These are phyloP conservation scores for Byssothecium circinans DNA, from an alignment of 2,329 filamentous ascomycete species.

Conservation along the genomic window DNA sequence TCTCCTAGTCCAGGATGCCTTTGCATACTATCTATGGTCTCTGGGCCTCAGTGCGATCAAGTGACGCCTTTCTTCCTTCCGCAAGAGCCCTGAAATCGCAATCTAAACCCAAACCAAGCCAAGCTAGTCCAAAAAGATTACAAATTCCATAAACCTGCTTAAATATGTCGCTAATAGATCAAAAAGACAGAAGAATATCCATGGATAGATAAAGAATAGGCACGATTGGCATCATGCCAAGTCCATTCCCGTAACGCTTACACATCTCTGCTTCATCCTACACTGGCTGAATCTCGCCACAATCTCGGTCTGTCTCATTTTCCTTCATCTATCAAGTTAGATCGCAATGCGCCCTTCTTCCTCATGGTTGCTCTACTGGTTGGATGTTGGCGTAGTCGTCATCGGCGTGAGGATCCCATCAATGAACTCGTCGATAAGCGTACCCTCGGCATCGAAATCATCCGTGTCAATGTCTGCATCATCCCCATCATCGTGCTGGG, in stretches of 20 bases:
- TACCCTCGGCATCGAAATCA: slow-evolving; percentile 26
- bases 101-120: no score
- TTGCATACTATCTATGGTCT: no score
- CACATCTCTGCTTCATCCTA: neutral
- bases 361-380: neutral
- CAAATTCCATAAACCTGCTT: neutral
- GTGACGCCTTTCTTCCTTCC: no score
- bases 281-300: neutral
- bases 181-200: neutral
- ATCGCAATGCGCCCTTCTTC: no score
- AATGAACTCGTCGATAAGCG: slow-evolving; percentile 29
- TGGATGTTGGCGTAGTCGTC: slow-evolving; percentile 8
- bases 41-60: no score
- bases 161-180: neutral
- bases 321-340: no score
- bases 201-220: neutral
- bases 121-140: no score
- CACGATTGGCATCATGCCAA: neutral
- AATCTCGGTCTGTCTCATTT: neutral
- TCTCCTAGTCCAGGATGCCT: no score
- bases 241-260: neutral
- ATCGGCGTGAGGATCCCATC: slow-evolving; percentile 24
- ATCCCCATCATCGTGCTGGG: slow-evolving; percentile 23
- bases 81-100: no score
- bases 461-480: slow-evolving; percentile 33